Evolutionary conservation across 2,329 filamentous ascomycete genomes (phyloP), one percentile per base, ranked within the genome.

Genomic region (Pseudocercospora crystallina): DNA sequence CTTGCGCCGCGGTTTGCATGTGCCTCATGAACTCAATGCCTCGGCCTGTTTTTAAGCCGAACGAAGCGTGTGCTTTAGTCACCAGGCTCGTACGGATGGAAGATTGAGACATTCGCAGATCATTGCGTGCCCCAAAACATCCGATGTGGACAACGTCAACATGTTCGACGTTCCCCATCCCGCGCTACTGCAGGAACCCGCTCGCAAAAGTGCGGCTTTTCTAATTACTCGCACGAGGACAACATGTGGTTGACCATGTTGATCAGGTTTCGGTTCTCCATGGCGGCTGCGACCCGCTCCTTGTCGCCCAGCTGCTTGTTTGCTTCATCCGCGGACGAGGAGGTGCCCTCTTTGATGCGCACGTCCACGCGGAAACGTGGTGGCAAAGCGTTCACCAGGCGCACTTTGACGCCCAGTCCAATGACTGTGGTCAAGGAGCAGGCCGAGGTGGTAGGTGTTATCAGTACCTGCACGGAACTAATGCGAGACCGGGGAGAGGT

Each of bases 271-370:
- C 89, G 88, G 68, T 99, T 99, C 72, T 97, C 94, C 62, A 96
- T 76, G 5, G 94, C 94, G 8, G 94, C 94, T 1, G 92, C 91
- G 38, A 99, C 94, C 54, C 94, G 80, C 75, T 99, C 94, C 77
- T 97, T 99, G 73, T 99, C 94, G 31, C 85, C 89, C 37, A 99
- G 76, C 73, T 99, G 94, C 77, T 96, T 96, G 74, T 95, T 96
- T 45, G 96, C 90, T 69, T 96, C 90, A 57, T 96, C 90, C 39
- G 90, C 92, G 54, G 95, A 95, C 59, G 84, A 89, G 70, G 97
- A 94, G n/a, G 90, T 94, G 56, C 91, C 92, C 72, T 95, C 87
- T 71, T 97, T 96, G 71, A 96, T 95, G 62, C 86, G 83, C 39
- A 97, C 90, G 70, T 97, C 91, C 43, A 97, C 81, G 33, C 94